Conservation (phyloP, 345 rosid genomes). For the Linum lewisii region DNA sequence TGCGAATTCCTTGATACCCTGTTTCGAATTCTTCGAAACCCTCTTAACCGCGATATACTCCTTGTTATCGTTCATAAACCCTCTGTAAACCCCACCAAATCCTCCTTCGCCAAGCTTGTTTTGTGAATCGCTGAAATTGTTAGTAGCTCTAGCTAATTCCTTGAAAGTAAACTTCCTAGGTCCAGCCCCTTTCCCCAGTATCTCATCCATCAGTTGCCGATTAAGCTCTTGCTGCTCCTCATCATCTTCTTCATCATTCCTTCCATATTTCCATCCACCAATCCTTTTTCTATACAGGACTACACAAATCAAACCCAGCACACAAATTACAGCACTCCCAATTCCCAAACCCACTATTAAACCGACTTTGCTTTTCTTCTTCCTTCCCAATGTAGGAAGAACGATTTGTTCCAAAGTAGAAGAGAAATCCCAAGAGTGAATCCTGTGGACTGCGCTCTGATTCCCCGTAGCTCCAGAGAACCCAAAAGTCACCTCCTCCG, state of each 20-base stretch:
- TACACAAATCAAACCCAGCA: background rate
- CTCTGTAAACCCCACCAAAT: background rate
- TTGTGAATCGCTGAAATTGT: background rate
- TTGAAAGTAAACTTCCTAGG: conserved; percentile 3
- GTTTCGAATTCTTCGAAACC: background rate
- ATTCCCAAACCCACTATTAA: background rate
- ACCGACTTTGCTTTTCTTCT: background rate
- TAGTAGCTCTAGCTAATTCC: conserved; percentile 1
- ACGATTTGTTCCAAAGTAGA: background rate
- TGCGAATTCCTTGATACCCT: background rate
- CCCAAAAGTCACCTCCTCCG: background rate
- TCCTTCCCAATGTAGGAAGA: background rate
- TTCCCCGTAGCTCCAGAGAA: background rate
- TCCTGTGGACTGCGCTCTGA: background rate
- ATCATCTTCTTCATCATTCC: background rate
- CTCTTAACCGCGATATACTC: background rate
- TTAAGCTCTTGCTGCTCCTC: background rate
- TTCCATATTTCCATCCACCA: background rate
- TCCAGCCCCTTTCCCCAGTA: background rate
- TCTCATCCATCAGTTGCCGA: background rate
- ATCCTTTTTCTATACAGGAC: background rate
- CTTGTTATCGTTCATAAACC: background rate
- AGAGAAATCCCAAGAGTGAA: background rate
- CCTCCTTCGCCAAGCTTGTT: background rate
- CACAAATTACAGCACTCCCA: background rate